phyloP scores from a whole-genome alignment of 495 filamentous ascomycete species.

The Aspergillus olivimuriae region DNA sequence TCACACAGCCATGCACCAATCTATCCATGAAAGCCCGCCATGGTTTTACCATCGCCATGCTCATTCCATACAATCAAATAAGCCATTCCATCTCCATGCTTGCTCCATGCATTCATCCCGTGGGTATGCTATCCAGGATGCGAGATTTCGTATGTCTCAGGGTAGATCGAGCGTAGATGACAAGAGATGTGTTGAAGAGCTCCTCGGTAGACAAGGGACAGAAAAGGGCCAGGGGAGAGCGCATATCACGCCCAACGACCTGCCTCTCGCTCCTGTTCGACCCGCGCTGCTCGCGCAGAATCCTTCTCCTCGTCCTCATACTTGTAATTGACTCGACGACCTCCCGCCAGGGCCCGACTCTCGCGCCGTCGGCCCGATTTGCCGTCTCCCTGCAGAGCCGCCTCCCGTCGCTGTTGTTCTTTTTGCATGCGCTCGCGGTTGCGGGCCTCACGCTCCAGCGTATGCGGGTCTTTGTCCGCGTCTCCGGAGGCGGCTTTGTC shows the following conservation, averaged over 20 bases:
- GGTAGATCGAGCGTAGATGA: too few species aligned
- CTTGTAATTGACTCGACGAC: slow-evolving; percentile 48
- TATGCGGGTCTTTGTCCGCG: slow-evolving; percentile 62
- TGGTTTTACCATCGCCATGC: too few species aligned
- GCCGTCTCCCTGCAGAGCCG: slow-evolving; percentile 40
- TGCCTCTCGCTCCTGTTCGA: slow-evolving; percentile 44
- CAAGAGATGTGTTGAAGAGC: too few species aligned
- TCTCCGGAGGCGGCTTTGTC: slow-evolving; percentile 25
- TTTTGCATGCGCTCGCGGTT: slow-evolving; percentile 71
- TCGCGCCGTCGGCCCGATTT: slow-evolving; percentile 46
- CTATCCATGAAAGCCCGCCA: too few species aligned
- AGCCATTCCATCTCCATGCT: too few species aligned
- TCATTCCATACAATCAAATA: too few species aligned
- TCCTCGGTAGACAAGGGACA: too few species aligned
- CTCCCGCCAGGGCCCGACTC: slow-evolving; percentile 41
- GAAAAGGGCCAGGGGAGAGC: too few species aligned
- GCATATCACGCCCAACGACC: slow-evolving; percentile 22
- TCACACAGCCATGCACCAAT: too few species aligned
- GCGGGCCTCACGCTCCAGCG: slow-evolving; percentile 67
- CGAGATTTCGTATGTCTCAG: too few species aligned
- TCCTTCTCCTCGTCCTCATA: slow-evolving; percentile 53
- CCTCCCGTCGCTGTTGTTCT: slow-evolving; percentile 68
- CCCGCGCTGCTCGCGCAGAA: slow-evolving; percentile 35
- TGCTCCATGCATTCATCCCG: too few species aligned
- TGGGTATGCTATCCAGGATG: too few species aligned